Evolutionary conservation across 495 filamentous ascomycete genomes (phyloP).

Genomic region (Aspergillus leporis): DNA sequence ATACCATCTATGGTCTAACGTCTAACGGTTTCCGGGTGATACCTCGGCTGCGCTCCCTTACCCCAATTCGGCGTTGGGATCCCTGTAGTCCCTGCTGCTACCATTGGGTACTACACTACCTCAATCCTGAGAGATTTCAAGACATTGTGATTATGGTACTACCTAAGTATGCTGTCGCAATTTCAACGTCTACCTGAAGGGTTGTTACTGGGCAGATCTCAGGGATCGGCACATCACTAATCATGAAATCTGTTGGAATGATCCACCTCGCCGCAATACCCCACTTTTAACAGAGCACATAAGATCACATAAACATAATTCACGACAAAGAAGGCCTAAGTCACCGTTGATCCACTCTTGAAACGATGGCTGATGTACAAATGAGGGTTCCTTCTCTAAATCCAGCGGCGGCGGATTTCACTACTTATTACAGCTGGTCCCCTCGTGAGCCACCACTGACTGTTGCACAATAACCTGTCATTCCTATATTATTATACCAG

Average conservation of each 20-base stretch:
- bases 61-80: neutral
- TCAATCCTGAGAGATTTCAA: no score
- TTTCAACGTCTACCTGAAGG: neutral
- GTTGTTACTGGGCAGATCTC: neutral
- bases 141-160: no score
- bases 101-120: no score
- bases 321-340: neutral
- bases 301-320: constrained; percentile 6
- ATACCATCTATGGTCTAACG: no score
- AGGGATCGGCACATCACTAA: neutral
- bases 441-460: neutral
- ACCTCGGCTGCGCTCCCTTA: neutral
- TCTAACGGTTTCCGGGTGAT: neutral
- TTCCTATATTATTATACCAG: neutral
- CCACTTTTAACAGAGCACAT: neutral
- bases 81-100: no score
- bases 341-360: neutral
- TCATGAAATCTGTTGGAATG: neutral
- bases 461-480: neutral
- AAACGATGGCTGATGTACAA: neutral
- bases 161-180: no score
- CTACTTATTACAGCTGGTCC: neutral
- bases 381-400: neutral
- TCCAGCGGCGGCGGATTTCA: neutral
- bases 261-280: neutral